phyloP scores from a whole-genome alignment of 1,139 yeast species.

The Candida sanyaensis region DNA sequence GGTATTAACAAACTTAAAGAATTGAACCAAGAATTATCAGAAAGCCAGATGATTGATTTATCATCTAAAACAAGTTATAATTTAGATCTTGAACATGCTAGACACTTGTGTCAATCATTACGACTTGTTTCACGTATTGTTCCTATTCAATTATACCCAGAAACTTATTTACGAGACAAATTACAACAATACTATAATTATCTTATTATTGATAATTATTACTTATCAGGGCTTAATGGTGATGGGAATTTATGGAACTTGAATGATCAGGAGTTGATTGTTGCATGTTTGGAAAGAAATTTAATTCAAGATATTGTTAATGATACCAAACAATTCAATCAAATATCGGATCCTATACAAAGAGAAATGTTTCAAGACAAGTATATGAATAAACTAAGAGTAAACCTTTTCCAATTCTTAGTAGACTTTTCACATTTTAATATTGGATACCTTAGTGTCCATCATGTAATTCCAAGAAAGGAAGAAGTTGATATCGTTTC shows the following conservation, averaged over 20 bases:
- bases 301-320: conserved; percentile 31
- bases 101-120: conserved; percentile 33
- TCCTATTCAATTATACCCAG: conserved; percentile 41
- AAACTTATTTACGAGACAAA: conserved; percentile 34
- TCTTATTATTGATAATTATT: conserved; percentile 53
- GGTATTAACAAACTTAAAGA: conserved; percentile 11
- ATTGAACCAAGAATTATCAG: conserved; percentile 8
- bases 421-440: conserved; percentile 35
- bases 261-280: conserved; percentile 42
- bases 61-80: conserved; percentile 46
- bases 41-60: conserved; percentile 18
- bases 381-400: conserved; percentile 24
- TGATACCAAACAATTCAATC: conserved; percentile 18
- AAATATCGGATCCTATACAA: conserved; percentile 16
- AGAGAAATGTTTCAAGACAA: conserved; percentile 13
- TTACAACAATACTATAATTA: conserved; percentile 45
- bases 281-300: conserved; percentile 53
- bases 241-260: conserved; percentile 53
- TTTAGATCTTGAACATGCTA: conserved; percentile 37
- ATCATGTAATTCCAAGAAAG: conserved; percentile 7
- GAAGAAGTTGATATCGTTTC: conserved; percentile 5
- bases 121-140: conserved; percentile 41
- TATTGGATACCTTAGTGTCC: conserved; percentile 34
- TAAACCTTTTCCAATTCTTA: conserved; percentile 30
- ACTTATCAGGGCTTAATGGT: conserved; percentile 40